These are phyloP conservation scores for Pseudogymnoascus sp. DNA, from an alignment of 2,329 filamentous ascomycete genomes.

Conservation along the genomic window DNA sequence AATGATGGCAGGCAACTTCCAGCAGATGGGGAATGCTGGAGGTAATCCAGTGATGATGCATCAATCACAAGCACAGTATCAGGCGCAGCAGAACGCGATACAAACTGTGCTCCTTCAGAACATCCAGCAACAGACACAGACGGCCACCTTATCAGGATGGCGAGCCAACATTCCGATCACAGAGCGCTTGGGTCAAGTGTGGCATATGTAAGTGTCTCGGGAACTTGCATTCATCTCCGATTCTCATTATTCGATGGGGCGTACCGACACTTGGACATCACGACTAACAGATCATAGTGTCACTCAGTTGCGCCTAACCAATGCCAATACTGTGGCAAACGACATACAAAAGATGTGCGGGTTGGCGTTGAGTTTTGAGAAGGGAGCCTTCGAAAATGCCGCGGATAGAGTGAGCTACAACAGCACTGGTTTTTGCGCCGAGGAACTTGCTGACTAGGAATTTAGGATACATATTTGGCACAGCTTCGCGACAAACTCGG, in stretches of 20 bases:
- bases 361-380: conserved; percentile 14
- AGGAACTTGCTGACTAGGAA: not conserved
- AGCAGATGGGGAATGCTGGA: conserved; percentile 27
- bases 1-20: conserved; percentile 31
- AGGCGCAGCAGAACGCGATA: conserved; percentile 19
- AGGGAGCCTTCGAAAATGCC: conserved; percentile 9
- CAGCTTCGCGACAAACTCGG: conserved; percentile 23
- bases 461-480: conserved; percentile 12
- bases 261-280: not conserved
- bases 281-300: conserved; percentile 9
- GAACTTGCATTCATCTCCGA: not conserved
- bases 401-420: conserved; percentile 9
- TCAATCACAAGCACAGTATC: conserved; percentile 5
- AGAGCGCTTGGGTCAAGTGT: conserved; percentile 28
- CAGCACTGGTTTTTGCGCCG: not conserved
- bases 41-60: conserved; percentile 23
- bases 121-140: conserved; percentile 18
- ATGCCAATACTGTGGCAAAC: not conserved
- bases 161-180: conserved; percentile 23
- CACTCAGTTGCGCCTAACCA: conserved; percentile 11
- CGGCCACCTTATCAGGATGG: conserved; percentile 25
- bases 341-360: conserved; percentile 12
- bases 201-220: conserved; percentile 28
- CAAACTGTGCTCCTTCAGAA: conserved; percentile 25
- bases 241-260: not conserved